phyloP scores from a whole-genome alignment of 257 asterid species.

The Primulina huaijiensis region DNA sequence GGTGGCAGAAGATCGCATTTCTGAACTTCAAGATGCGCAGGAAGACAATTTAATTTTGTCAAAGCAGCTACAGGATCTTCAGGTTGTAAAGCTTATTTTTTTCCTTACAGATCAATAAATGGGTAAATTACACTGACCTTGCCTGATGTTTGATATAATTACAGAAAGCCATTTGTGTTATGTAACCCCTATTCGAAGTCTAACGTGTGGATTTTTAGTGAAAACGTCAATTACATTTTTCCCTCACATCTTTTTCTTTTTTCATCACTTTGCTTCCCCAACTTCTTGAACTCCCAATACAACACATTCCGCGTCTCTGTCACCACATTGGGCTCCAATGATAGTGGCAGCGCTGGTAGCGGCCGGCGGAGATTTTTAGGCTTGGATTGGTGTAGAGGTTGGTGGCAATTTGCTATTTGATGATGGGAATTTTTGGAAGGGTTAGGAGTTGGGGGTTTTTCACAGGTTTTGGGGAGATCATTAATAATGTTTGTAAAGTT shows the following conservation, averaged over 20 bases:
- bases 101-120: background rate
- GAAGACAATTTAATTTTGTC: slow-evolving; percentile 71
- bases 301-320: background rate
- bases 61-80: slow-evolving; percentile 89
- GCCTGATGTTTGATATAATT: background rate
- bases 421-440: too few relatives aligned
- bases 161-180: background rate
- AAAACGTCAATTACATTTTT: too few relatives aligned
- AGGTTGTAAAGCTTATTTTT: slow-evolving; percentile 47
- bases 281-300: background rate
- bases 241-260: background rate
- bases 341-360: too few relatives aligned
- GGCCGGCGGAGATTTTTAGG: too few relatives aligned
- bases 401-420: too few relatives aligned
- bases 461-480: too few relatives aligned
- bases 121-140: background rate
- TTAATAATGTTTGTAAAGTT: too few relatives aligned
- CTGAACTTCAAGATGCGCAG: slow-evolving; percentile 84
- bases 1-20: slow-evolving; percentile 77
- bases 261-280: background rate
- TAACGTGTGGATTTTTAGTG: background rate
- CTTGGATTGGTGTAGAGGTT: too few relatives aligned
- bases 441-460: too few relatives aligned
- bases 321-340: too few relatives aligned
- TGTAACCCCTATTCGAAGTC: background rate